Evolutionary conservation across 257 asterid genomes (phyloP), one percentile per base, ranked within the genome.

Genomic region (Solanum commersonii): DNA sequence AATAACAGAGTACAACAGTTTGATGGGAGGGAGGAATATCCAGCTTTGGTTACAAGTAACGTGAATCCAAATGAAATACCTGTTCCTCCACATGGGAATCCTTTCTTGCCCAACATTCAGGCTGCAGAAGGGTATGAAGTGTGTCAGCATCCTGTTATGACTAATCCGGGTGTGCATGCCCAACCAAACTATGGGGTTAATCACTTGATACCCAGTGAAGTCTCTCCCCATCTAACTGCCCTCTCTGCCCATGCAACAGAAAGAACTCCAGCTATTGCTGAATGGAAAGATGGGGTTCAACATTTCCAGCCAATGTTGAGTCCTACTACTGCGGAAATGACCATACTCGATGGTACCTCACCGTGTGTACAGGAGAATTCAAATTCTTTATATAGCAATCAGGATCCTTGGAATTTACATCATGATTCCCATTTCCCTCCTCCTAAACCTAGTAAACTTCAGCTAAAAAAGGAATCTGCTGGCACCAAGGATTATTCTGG

Each of bases 331-430:
- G 81, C 65, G 37, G 98, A 94, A 83, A 73, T 90, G 49, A 85
- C 88, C 85, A 35, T 86, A 35, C 86, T 86, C 34, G 92, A 92
- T 46, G 95, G 87, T 42, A 87, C 88, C 44, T n/a, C 81, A 23
- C n/a, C 88, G 60, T 86, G 93, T 79, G 49, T 87, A 71, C 87
- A 84, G 13, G 96, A 96, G 85, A 91, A 89, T 91, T 93, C 96
- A 35, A 87, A 92, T 84, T 94, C 98, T 29, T 88, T 94, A 63
- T 95, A 94, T 90, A 90, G 94, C 89, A 90, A 94, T 89, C 98
- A 93, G 91, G 99, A 97, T 90, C 98, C 97, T 79, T 97, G 98
- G 98, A 94, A 87, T 91, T 67, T 95, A 91, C 91, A 87, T 84
- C 87, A 89, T 40, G 99, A 96, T 83, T 85, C 91, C 87, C 96